Percentiles rank a stretch among this genome's conserved stretches.
These are phyloP conservation scores for Pseudogymnoascus sp. DNA, from an alignment of 2,329 filamentous ascomycete species.

Conservation along the genomic window DNA sequence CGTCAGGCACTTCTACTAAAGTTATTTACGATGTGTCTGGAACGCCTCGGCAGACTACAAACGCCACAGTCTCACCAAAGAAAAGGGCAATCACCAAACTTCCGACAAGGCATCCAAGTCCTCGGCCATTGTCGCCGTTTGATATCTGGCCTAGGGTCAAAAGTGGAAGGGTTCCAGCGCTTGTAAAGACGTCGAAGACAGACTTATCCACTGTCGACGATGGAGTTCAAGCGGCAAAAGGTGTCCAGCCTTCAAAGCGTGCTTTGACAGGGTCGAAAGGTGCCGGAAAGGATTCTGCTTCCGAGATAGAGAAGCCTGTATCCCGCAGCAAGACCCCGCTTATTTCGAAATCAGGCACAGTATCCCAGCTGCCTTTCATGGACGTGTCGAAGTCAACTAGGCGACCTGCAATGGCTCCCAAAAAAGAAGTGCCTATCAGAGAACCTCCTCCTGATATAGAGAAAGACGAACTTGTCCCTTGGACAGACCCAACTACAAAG, in stretches of 20 bases:
- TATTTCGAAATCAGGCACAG: conserved; percentile 35
- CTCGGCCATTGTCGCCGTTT: conserved; percentile 27
- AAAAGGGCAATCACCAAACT: background rate
- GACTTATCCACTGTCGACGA: background rate
- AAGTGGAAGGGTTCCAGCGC: conserved; percentile 19
- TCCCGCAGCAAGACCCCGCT: conserved; percentile 20
- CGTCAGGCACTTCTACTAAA: background rate
- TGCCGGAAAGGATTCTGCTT: background rate
- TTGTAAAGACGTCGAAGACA: background rate
- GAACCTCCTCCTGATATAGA: conserved; percentile 18
- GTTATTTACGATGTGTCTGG: background rate
- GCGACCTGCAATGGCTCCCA: background rate
- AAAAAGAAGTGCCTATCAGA: conserved; percentile 1
- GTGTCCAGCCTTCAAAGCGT: background rate
- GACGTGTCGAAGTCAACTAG: conserved; percentile 22
- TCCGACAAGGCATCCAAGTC: background rate
- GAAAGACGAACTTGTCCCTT: conserved; percentile 37
- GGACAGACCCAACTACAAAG: conserved; percentile 56
- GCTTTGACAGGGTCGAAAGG: background rate
- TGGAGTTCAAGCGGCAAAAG: background rate
- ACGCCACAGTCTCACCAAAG: background rate
- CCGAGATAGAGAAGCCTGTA: background rate
- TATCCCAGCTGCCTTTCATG: conserved; percentile 41
- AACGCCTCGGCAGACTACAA: background rate
- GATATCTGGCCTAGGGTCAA: conserved; percentile 34